Base-by-base conservation (phyloP, 805 yeast species). In the Pichia phayaonensis region DNA sequence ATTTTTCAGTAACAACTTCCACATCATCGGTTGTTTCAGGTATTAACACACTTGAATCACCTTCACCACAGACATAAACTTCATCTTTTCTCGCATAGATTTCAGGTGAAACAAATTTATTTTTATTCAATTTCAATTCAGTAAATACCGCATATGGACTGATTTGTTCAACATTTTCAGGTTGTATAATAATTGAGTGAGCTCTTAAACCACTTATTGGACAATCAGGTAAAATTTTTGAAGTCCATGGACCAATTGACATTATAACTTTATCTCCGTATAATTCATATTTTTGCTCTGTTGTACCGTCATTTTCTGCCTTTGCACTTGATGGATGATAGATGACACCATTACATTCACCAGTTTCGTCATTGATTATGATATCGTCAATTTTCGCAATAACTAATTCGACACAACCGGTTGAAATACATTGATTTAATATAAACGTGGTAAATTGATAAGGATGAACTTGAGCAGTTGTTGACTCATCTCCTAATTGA, bases 391-490 rank as follows among this genome's bases (percentile, higher is more conserved):
- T 97, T 66, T 87, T 86, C 27, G 97, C 99, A 52, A 87, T 73
- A 13, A 92, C 75, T 41, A 94, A 70, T 58, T 86, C 94, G n/a
- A 90, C 86, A 20, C 86, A 80, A 10, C 94, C 95, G 2, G 84
- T 71, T 56, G 85, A 89, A 58, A 86, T 79, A 45, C 96, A 95
- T 61, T 87, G 84, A 56, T 81, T 79, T 54, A 92, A 69, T 12
- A 92, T 72, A 62, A 79, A 86, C 49, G 84, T 85, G n/a, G 98
- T 92, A 68, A 94, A 90, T 62, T 84, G 84, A 69, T 85, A 89
- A 2, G 99, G 98, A 64, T 92, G 97, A 7, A 94, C 96, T 68
- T 94, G 98, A 0, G 97, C 98, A 1, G 97, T 92, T 15, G 95
- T 82, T 54, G 84, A 90, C 29, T 79, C 76, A 22, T 86, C 92